Base-by-base conservation (phyloP, 805 yeast genomes). In the Spathaspora arborariae region DNA sequence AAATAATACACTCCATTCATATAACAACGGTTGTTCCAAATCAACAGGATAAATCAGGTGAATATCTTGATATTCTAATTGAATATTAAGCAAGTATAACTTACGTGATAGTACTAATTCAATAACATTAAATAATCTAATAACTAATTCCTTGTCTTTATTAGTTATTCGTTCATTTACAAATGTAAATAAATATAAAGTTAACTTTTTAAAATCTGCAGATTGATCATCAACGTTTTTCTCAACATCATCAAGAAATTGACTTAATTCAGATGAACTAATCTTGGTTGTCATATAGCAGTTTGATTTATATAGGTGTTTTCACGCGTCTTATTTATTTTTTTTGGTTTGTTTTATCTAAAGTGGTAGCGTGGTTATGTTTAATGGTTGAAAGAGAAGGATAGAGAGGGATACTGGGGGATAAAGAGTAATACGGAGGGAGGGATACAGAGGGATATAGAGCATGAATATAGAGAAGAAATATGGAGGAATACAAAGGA, bases 191-290 rank as follows among this genome's bases (percentile, higher is more conserved):
- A 72, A 55, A 48, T 63, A 68, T 7, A 69, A 53, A 16, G 60
- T 48, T 43, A 71, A 52, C 43, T 63, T 65, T 45, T 62, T 65
- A 54, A 68, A 70, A 52, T 72, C 73, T 24, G 46, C 45, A 30
- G 62, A 64, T 44, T 64, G 67, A 41, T 56, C 51, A 38, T 57
- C 55, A 41, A 69, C 58, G 45, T 66, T 65, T 26, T 46, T 51
- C 39, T 61, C 59, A 24, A 72, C 63, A 46, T 71, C 76, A 26
- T 59, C 54, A 18, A 72, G 57, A 46, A 72, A 70, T 47, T 50
- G 55, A 7, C 47, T 44, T 36, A 71, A 55, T 41, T 71, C 75
- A 9, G 52, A 47, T 16, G 56, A 44, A 44, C 58, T 49, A 43
- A 68, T 58, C 38, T 53, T 48, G 54, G 56, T 16, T 10, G 30